Evolutionary conservation across 805 yeast genomes (phyloP), one percentile per base, ranked within the genome.

Genomic region (Yarrowia sp.): DNA sequence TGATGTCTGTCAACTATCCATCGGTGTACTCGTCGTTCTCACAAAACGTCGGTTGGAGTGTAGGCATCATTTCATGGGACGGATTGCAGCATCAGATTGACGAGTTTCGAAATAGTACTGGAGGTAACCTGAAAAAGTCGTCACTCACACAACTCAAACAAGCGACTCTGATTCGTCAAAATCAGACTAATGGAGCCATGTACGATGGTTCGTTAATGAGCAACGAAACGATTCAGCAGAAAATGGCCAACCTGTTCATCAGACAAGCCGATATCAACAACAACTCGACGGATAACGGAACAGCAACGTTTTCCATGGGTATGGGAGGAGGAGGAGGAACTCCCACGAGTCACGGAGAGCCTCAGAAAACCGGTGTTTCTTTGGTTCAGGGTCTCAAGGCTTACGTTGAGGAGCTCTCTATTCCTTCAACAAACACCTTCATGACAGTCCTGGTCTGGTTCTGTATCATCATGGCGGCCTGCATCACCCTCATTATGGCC

Each of bases 351-450:
- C 4, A 51, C 10, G 51, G 32, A 13, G 47, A 55, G 35, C 62
- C 62, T 1, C 39, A 67, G 22, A 51, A 47, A 10, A 58, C 64
- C 0, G 33, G 64, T 6, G 60, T 61, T 14, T 36, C 65, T 2
- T 17, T 66, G 22, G 73, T 74, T 9, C 66, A 69, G 22, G 77
- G 77, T 6, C 64, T 74, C 38, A 72, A 67, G 33, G 71, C 74
- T 3, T 74, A 69, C 65, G 67, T 71, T 8, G 74, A 74, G 36
- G 70, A 73, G 45, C 69, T 73, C 9, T 42, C 66, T 32, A 68
- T 74, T 22, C 77, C 77, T 9, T 64, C 66, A 41, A 71, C 76
- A 15, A 74, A 74, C 65, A 70, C 74, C 11, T 75, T 75, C 65
- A 66, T 71, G 68, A 73, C 75, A 7, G 67, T 71, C 5, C 66